Percentiles rank a stretch among this genome's conserved stretches.
These are phyloP conservation scores for Bremia lactucae DNA, from an alignment of 352 stramenopile species.

Conservation along the genomic window DNA sequence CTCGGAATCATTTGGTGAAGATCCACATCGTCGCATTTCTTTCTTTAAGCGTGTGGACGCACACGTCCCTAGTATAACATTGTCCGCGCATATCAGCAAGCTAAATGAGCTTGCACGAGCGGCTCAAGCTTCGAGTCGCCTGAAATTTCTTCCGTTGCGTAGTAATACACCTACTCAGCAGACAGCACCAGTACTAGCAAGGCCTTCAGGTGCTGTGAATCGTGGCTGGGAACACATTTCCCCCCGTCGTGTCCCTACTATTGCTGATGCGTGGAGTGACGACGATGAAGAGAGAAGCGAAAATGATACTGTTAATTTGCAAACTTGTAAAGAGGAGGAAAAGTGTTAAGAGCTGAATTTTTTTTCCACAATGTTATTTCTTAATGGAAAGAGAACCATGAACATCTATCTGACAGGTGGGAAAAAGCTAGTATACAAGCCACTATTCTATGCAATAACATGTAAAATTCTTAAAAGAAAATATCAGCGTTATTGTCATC, in stretches of 20 bases:
- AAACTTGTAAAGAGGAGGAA: slow-evolving; percentile 6
- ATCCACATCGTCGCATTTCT: slow-evolving; percentile 53
- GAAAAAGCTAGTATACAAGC: too few species aligned
- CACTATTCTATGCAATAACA: too few species aligned
- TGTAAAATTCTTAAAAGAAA: too few species aligned
- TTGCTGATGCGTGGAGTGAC: slow-evolving; percentile 72
- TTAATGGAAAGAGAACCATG: too few species aligned
- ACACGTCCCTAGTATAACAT: slow-evolving; percentile 36
- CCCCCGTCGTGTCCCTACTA: slow-evolving; percentile 25
- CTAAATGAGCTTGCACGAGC: slow-evolving; percentile 18
- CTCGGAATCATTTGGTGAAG: slow-evolving; percentile 70
- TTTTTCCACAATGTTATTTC: too few species aligned
- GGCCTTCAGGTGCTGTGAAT: slow-evolving; percentile 24
- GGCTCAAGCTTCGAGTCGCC: slow-evolving; percentile 20
- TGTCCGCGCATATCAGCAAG: slow-evolving; percentile 44
- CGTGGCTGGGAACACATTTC: slow-evolving; percentile 70
- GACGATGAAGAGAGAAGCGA: slow-evolving; percentile 24
- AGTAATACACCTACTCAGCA: slow-evolving; percentile 15
- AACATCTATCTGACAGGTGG: too few species aligned
- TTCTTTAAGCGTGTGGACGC: slow-evolving; percentile 63
- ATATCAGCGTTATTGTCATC: not conserved
- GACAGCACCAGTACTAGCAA: slow-evolving; percentile 8
- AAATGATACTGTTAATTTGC: slow-evolving; percentile 7
- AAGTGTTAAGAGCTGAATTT: too few species aligned
- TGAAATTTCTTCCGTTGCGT: slow-evolving; percentile 52